Evolutionary conservation across 108 stramenopile species (phyloP).

Genomic region (Craspedostauros australis): DNA sequence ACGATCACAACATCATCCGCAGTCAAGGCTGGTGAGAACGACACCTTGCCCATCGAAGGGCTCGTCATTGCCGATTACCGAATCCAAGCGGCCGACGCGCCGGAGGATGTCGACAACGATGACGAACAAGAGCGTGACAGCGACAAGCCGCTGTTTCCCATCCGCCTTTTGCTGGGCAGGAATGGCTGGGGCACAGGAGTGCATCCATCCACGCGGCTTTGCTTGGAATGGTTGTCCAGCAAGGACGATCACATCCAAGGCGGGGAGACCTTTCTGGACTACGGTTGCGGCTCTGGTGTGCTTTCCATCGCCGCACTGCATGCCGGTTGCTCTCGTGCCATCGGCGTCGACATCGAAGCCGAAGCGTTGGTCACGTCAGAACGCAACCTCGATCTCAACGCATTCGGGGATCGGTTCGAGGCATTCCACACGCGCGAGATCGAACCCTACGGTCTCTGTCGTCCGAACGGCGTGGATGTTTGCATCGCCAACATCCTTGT

Average conservation of each 20-base stretch:
- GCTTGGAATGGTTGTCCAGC: conserved; percentile 44
- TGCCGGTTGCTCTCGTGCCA: conserved; percentile 20
- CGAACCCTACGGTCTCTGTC: conserved; percentile 25
- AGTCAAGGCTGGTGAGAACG: conserved; percentile 36
- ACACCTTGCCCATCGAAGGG: conserved; percentile 33
- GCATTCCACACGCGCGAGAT: conserved; percentile 42
- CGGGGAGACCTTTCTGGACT: conserved; percentile 37
- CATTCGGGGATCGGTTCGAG: conserved; percentile 19
- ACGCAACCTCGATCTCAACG: conserved; percentile 34
- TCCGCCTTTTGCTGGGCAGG: conserved; percentile 40
- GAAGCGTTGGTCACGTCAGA: conserved; percentile 45
- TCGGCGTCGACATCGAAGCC: conserved; percentile 49
- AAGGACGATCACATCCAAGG: conserved; percentile 7
- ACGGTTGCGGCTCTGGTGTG: conserved; percentile 56
- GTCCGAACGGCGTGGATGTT: conserved; percentile 19
- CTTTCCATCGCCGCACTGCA: conserved; percentile 51
- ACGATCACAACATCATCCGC: conserved; percentile 27
- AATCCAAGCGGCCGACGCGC: conserved; percentile 33
- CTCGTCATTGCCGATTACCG: conserved; percentile 27
- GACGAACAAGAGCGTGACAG: conserved; percentile 5
- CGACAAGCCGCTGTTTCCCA: conserved; percentile 9
- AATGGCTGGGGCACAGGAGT: conserved; percentile 67
- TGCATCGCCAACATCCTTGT: conserved; percentile 48
- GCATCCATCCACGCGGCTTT: conserved; percentile 57
- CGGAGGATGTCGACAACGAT: too few relatives aligned